Percentiles rank a stretch among this genome's conserved stretches.
These are phyloP conservation scores for Mercurialis annua DNA, from an alignment of 345 rosid species.

Conservation along the genomic window DNA sequence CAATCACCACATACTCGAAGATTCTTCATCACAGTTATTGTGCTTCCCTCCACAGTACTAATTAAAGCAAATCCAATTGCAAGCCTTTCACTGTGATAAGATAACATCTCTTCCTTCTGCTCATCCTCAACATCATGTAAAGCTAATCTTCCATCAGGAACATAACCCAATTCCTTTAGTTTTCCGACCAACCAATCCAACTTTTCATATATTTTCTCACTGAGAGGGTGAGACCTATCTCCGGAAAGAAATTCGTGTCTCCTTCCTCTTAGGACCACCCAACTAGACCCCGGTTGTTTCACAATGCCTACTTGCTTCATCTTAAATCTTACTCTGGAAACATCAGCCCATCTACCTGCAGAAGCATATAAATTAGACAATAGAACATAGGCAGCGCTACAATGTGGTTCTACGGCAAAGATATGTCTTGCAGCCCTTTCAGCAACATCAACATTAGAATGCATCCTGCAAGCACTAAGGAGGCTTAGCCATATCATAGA, in stretches of 20 bases:
- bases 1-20: slow-evolving; percentile 73
- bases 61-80: slow-evolving; percentile 56
- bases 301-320: slow-evolving; percentile 52
- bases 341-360: slow-evolving; percentile 58
- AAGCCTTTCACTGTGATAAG: slow-evolving; percentile 65
- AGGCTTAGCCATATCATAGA: slow-evolving; percentile 61
- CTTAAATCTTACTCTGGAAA: slow-evolving; percentile 47
- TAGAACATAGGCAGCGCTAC: slow-evolving; percentile 57
- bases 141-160: slow-evolving; percentile 50
- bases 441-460: slow-evolving; percentile 47
- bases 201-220: slow-evolving; percentile 39
- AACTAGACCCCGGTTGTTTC: slow-evolving; percentile 61
- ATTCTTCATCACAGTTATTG: slow-evolving; percentile 66
- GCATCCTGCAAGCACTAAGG: slow-evolving; percentile 68
- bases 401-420: slow-evolving; percentile 48
- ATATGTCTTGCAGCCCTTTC: slow-evolving; percentile 55
- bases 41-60: slow-evolving; percentile 40
- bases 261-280: slow-evolving; percentile 51
- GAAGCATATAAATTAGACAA: slow-evolving; percentile 66
- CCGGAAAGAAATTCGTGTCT: slow-evolving; percentile 56
- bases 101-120: slow-evolving; percentile 63
- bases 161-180: slow-evolving; percentile 54
- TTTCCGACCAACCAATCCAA: slow-evolving; percentile 56
- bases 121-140: slow-evolving; percentile 71
- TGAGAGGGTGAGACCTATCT: slow-evolving; percentile 49